Percentiles rank a stretch among this genome's conserved stretches.
These are phyloP conservation scores for Boletus pseudopeckii DNA, from an alignment of 768 basidiomycete genomes.

Conservation along the genomic window DNA sequence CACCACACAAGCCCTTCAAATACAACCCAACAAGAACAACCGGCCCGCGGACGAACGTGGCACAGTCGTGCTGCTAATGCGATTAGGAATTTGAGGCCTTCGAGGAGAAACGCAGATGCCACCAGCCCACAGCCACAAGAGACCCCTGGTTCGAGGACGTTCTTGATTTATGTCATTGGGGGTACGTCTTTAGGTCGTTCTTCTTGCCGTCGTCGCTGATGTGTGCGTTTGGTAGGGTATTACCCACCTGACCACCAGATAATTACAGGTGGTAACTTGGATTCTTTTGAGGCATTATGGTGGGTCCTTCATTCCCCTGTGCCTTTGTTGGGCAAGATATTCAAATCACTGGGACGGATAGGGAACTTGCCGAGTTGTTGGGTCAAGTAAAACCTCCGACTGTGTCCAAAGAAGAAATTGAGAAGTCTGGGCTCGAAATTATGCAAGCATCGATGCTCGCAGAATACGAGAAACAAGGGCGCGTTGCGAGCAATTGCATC, in stretches of 20 bases:
- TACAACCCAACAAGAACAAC: slow-evolving; percentile 12
- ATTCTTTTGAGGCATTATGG: slow-evolving; percentile 79
- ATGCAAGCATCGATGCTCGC: slow-evolving; percentile 52
- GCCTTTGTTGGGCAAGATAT: not conserved
- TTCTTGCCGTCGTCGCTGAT: not conserved
- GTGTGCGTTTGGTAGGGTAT: slow-evolving; percentile 53
- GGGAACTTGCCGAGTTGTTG: slow-evolving; percentile 80
- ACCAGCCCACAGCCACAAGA: slow-evolving; percentile 22
- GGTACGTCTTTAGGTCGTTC: slow-evolving; percentile 38
- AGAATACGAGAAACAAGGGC: slow-evolving; percentile 56
- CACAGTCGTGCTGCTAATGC: slow-evolving; percentile 62
- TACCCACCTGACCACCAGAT: slow-evolving; percentile 90
- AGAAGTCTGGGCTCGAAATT: slow-evolving; percentile 75
- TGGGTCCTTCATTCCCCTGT: slow-evolving; percentile 33
- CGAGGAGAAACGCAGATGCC: slow-evolving; percentile 24
- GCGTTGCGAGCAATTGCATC: slow-evolving; percentile 70
- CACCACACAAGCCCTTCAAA: slow-evolving; percentile 13
- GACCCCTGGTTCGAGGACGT: slow-evolving; percentile 48
- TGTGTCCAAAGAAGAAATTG: slow-evolving; percentile 80
- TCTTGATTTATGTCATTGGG: slow-evolving; percentile 88
- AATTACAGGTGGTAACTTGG: slow-evolving; percentile 73
- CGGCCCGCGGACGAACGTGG: slow-evolving; percentile 44
- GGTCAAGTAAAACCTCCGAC: slow-evolving; percentile 83
- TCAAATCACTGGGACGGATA: slow-evolving; percentile 22
- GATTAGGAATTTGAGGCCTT: slow-evolving; percentile 51